phyloP scores from a whole-genome alignment of 345 rosid genomes.

The Geranium brycei region DNA sequence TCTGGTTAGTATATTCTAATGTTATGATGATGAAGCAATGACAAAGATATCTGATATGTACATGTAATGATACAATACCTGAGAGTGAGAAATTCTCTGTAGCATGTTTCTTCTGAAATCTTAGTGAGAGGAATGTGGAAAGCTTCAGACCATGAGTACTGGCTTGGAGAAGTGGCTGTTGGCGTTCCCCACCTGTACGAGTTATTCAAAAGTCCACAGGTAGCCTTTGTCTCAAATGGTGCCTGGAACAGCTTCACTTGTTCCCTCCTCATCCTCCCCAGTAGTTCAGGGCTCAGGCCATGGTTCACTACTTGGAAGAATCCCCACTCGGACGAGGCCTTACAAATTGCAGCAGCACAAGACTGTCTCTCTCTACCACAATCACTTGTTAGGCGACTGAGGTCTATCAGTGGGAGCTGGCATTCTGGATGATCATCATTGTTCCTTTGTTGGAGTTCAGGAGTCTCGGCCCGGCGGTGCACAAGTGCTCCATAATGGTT shows the following conservation, averaged over 20 bases:
- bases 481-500: slow-evolving; percentile 17
- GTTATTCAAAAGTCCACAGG: slow-evolving; percentile 29
- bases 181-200: slow-evolving; percentile 61
- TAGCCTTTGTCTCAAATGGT: slow-evolving; percentile 32
- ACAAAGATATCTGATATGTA: neutral
- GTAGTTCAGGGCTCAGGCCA: slow-evolving; percentile 32
- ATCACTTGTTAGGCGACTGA: slow-evolving; percentile 16
- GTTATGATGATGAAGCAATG: neutral
- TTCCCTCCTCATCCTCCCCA: slow-evolving; percentile 34
- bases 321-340: slow-evolving; percentile 55
- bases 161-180: slow-evolving; percentile 30
- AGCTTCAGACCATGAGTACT: slow-evolving; percentile 64
- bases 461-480: neutral
- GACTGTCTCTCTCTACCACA: slow-evolving; percentile 12
- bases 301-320: slow-evolving; percentile 63
- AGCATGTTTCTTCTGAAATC: slow-evolving; percentile 31
- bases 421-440: slow-evolving; percentile 16
- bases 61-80: slow-evolving; percentile 19
- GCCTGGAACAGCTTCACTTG: slow-evolving; percentile 32
- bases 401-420: slow-evolving; percentile 51
- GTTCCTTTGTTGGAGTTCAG: neutral
- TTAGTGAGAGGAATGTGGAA: slow-evolving; percentile 48
- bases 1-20: no score
- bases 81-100: slow-evolving; percentile 29
- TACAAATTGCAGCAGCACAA: slow-evolving; percentile 28